Percentiles rank a stretch among this genome's conserved stretches.
phyloP scores from a whole-genome alignment of 2,329 filamentous ascomycete genomes.

The Colletotrichum tanaceti region DNA sequence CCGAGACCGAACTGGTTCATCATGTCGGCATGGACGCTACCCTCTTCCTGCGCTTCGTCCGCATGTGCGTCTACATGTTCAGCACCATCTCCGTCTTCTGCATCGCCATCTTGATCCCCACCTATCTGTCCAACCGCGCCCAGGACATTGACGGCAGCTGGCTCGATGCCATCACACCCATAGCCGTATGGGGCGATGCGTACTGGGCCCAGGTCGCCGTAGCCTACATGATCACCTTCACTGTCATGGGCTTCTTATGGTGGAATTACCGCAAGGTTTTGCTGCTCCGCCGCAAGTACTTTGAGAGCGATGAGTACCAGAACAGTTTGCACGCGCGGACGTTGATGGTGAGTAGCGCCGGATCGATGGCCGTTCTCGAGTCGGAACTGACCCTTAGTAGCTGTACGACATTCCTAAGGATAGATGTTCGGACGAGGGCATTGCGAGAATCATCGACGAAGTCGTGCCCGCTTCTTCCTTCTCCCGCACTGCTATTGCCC shows the following conservation, averaged over 20 bases:
- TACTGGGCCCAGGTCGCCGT: conserved; percentile 71
- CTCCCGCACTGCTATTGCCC: conserved; percentile 83
- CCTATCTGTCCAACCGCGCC: conserved; percentile 69
- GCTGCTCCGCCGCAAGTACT: conserved; percentile 79
- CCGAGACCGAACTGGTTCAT: conserved; percentile 81
- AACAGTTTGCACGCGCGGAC: conserved; percentile 83
- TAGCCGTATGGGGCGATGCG: conserved; percentile 62
- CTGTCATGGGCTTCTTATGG: conserved; percentile 86
- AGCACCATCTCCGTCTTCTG: conserved; percentile 77
- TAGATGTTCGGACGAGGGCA: conserved; percentile 85
- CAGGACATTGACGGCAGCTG: conserved; percentile 50
- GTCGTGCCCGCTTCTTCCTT: conserved; percentile 82
- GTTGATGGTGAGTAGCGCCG: conserved; percentile 63
- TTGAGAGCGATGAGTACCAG: conserved; percentile 89
- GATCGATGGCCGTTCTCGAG: conserved; percentile 26
- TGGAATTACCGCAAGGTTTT: conserved; percentile 85
- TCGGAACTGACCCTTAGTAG: conserved; percentile 59
- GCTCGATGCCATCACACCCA: conserved; percentile 71
- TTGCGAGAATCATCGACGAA: conserved; percentile 83
- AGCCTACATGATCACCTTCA: conserved; percentile 75
- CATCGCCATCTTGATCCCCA: conserved; percentile 81
- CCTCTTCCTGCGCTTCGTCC: conserved; percentile 86
- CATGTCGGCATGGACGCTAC: conserved; percentile 91
- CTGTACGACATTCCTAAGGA: conserved; percentile 85
- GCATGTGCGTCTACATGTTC: conserved; percentile 95